Percentiles rank a stretch among this genome's conserved stretches.
phyloP scores from a whole-genome alignment of 2,329 filamentous ascomycete species.

The Claviceps arundinis region DNA sequence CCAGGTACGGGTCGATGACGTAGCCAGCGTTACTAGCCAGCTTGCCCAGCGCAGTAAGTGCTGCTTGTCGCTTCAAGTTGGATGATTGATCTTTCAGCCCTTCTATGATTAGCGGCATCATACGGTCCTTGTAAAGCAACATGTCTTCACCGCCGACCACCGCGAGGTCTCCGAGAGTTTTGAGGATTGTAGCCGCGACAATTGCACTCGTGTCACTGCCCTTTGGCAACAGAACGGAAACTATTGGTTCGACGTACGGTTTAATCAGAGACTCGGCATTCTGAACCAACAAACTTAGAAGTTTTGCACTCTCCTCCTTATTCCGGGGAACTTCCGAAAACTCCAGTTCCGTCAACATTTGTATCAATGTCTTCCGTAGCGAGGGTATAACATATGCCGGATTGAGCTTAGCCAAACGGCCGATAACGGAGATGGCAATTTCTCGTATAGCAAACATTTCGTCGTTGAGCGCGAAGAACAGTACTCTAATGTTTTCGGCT shows the following conservation, averaged over 20 bases:
- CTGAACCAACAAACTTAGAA: slow-evolving; percentile 83
- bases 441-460: slow-evolving; percentile 87
- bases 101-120: slow-evolving; percentile 93
- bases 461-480: slow-evolving; percentile 93
- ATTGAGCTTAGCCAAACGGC: slow-evolving; percentile 78
- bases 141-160: slow-evolving; percentile 91
- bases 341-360: slow-evolving; percentile 89
- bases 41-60: slow-evolving; percentile 79
- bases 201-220: slow-evolving; percentile 72
- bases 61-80: slow-evolving; percentile 77
- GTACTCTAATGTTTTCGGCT: slow-evolving; percentile 88
- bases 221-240: slow-evolving; percentile 86
- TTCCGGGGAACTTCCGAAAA: slow-evolving; percentile 89
- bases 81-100: slow-evolving; percentile 91
- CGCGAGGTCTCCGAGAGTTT: slow-evolving; percentile 86
- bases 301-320: slow-evolving; percentile 90
- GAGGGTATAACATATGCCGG: slow-evolving; percentile 97
- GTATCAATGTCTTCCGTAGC: slow-evolving; percentile 84
- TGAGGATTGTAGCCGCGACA: slow-evolving; percentile 88
- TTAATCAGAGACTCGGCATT: slow-evolving; percentile 89
- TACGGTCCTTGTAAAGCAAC: slow-evolving; percentile 74
- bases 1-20: slow-evolving; percentile 89
- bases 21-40: slow-evolving; percentile 94
- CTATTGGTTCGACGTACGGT: slow-evolving; percentile 94
- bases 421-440: slow-evolving; percentile 91